These are phyloP conservation scores for Colletotrichum siamense DNA, from an alignment of 2,329 filamentous ascomycete genomes.

Conservation along the genomic window DNA sequence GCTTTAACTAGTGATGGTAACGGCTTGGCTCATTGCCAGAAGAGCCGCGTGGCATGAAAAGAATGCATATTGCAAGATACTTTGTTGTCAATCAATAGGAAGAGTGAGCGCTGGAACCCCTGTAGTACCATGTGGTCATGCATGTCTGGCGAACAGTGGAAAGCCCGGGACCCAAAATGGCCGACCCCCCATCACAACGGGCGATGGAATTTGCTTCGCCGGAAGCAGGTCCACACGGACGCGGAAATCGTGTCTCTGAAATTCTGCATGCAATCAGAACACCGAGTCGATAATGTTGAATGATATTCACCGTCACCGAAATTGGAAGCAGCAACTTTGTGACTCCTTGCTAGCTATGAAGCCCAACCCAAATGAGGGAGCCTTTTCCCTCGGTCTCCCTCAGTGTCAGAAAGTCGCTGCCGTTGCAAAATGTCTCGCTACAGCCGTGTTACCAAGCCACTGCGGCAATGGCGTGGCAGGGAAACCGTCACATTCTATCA, in stretches of 20 bases:
- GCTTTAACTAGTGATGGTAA: constrained; percentile 21
- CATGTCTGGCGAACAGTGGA: background rate
- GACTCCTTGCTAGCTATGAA: background rate
- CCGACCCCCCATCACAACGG: background rate
- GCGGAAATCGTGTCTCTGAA: background rate
- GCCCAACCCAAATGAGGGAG: background rate
- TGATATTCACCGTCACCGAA: background rate
- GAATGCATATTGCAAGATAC: background rate
- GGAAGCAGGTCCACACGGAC: background rate
- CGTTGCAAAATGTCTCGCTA: background rate
- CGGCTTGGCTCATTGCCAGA: background rate
- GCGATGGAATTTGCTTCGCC: background rate
- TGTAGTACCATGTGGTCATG: background rate
- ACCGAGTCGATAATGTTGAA: background rate
- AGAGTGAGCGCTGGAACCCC: background rate
- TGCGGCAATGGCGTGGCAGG: background rate
- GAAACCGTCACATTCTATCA: background rate
- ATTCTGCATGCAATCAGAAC: background rate
- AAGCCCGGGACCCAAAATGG: background rate
- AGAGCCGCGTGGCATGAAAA: background rate
- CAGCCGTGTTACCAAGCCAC: background rate
- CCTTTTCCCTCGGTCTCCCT: background rate
- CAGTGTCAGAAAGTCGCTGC: background rate
- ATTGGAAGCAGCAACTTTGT: background rate
- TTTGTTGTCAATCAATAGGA: background rate